phyloP scores from a whole-genome alignment of 352 stramenopile species.

The Phytophthora colocasiae region DNA sequence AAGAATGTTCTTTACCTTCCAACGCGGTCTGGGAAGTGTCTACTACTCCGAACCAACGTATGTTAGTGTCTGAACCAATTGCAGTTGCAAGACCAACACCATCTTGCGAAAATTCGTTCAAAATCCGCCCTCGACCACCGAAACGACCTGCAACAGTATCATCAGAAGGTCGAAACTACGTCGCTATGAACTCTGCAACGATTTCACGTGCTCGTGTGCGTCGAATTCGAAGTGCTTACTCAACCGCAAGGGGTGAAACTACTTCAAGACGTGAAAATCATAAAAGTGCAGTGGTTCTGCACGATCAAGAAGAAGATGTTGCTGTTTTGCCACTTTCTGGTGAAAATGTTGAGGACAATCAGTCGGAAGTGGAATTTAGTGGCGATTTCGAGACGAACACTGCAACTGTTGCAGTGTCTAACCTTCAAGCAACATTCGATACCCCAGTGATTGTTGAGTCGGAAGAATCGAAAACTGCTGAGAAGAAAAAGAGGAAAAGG shows the following conservation, averaged over 20 bases:
- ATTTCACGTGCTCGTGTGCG: slow-evolving; percentile 32
- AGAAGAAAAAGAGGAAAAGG: slow-evolving; percentile 22
- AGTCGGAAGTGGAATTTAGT: neutral
- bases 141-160: slow-evolving; percentile 24
- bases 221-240: slow-evolving; percentile 32
- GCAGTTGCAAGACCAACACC: slow-evolving; percentile 9
- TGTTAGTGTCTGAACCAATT: slow-evolving; percentile 20
- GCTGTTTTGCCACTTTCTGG: neutral
- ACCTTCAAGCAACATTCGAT: neutral
- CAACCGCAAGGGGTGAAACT: slow-evolving; percentile 1
- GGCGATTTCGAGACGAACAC: neutral
- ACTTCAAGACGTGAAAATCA: neutral
- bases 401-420: neutral
- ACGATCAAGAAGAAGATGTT: neutral
- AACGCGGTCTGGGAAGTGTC: slow-evolving; percentile 32
- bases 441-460: neutral
- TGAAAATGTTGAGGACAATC: neutral
- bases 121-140: slow-evolving; percentile 10
- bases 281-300: neutral
- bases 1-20: slow-evolving; percentile 30
- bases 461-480: neutral
- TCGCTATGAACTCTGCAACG: slow-evolving; percentile 23
- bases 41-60: slow-evolving; percentile 1
- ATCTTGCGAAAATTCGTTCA: neutral
- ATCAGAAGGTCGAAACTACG: slow-evolving; percentile 4